Percentiles rank a stretch among this genome's conserved stretches.
These are phyloP conservation scores for Wallacemonas sp. DNA, from an alignment of 208 protist genomes.

Conservation along the genomic window DNA sequence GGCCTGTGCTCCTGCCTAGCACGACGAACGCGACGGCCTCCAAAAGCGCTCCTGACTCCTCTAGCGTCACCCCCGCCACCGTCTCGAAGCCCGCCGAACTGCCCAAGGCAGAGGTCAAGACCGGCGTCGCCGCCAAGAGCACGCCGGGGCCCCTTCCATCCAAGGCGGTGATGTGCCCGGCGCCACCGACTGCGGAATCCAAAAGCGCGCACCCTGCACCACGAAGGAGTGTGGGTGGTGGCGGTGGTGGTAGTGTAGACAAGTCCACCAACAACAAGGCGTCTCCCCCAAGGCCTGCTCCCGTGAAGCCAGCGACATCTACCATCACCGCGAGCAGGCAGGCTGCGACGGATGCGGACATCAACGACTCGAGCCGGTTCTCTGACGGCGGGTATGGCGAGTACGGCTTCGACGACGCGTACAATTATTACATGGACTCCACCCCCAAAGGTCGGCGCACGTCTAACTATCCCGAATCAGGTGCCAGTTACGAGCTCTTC, in stretches of 20 bases:
- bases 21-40: too few species aligned
- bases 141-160: neutral
- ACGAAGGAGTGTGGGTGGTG: neutral
- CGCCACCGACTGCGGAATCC: neutral
- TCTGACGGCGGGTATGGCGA: neutral
- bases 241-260: too few species aligned
- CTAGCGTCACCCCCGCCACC: too few species aligned
- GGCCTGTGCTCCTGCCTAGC: neutral
- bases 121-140: too few species aligned
- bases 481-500: neutral
- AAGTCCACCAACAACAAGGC: too few species aligned
- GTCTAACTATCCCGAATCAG: too few species aligned
- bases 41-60: too few species aligned
- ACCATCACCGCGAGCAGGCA: neutral
- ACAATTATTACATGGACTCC: slow-evolving; percentile 8
- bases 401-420: slow-evolving; percentile 7
- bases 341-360: neutral
- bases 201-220: slow-evolving; percentile 8
- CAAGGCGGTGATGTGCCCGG: neutral
- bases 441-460: neutral
- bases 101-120: too few species aligned
- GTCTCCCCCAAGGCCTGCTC: neutral
- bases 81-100: too few species aligned
- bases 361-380: neutral
- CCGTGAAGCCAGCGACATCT: neutral